Conservation (phyloP, 1,284 basidiomycete species). For the Ganoderma lucidum region DNA sequence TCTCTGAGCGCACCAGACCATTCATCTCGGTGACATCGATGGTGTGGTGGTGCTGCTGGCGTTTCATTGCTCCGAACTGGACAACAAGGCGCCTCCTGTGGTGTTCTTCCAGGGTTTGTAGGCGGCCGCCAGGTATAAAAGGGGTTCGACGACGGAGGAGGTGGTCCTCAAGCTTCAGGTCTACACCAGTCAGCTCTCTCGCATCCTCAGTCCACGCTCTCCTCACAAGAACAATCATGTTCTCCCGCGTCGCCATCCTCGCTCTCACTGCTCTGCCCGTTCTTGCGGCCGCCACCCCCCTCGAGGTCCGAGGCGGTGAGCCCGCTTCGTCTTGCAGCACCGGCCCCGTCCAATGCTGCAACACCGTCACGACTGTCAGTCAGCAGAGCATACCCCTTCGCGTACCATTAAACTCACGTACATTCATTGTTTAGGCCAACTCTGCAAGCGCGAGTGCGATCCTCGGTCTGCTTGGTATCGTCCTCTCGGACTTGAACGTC, state of each 20-base stretch:
- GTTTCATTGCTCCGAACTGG: constrained; percentile 1
- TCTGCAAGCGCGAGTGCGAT: constrained; percentile 4
- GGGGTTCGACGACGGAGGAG: neutral
- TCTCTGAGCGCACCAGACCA: neutral
- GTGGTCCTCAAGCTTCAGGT: constrained; percentile 18
- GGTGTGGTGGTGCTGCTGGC: neutral
- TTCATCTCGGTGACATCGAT: neutral
- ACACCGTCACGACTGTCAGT: constrained; percentile 32
- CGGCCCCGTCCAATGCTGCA: constrained; percentile 36
- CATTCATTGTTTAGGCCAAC: constrained; percentile 7
- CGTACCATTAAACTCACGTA: neutral
- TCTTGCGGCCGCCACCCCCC: constrained; percentile 41
- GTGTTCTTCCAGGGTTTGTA: neutral
- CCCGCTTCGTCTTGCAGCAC: constrained; percentile 30
- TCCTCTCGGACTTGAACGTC: constrained; percentile 27
- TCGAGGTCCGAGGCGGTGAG: constrained; percentile 20
- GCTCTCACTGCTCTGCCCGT: constrained; percentile 34
- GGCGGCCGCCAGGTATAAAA: constrained; percentile 16
- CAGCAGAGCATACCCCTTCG: neutral
- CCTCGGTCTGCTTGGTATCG: constrained; percentile 33
- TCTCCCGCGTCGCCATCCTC: constrained; percentile 28
- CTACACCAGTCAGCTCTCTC: constrained; percentile 14
- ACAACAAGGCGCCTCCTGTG: neutral
- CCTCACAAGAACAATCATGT: constrained; percentile 17
- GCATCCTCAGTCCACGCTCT: neutral